Percentiles rank a stretch among this genome's conserved stretches.
Evolutionary conservation across 441 rosid species (phyloP).

Genomic region (Pelargonium myrrhifolium): DNA sequence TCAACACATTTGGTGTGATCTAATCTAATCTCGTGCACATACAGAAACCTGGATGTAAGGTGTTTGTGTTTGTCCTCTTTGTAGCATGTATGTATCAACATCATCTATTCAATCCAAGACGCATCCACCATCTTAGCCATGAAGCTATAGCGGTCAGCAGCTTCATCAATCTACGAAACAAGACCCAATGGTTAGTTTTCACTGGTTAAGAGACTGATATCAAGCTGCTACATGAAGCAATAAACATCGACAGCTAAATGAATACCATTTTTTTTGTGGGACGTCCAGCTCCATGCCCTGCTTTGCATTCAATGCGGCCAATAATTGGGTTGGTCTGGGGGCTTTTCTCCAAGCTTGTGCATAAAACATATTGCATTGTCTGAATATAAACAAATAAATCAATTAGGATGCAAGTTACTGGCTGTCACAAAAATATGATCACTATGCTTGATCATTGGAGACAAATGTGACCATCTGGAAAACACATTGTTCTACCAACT

Average conservation of each 20-base stretch:
- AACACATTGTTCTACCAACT: neutral
- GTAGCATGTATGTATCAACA: too few relatives aligned
- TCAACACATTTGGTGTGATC: too few relatives aligned
- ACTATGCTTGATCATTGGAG: too few relatives aligned
- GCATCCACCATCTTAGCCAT: slow-evolving; percentile 77
- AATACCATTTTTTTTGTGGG: slow-evolving; percentile 78
- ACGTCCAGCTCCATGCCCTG: slow-evolving; percentile 91
- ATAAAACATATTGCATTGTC: slow-evolving; percentile 73
- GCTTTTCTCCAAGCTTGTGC: slow-evolving; percentile 79
- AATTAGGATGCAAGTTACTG: neutral
- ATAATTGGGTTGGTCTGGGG: slow-evolving; percentile 81
- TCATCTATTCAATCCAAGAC: slow-evolving; percentile 52
- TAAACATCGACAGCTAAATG: neutral
- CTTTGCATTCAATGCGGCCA: slow-evolving; percentile 82
- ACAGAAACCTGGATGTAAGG: too few relatives aligned
- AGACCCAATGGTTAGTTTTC: neutral
- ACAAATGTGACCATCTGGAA: neutral
- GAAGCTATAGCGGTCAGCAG: slow-evolving; percentile 78
- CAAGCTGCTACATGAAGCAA: neutral
- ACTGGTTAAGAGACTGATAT: neutral
- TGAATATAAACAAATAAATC: slow-evolving; percentile 19
- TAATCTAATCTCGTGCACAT: too few relatives aligned
- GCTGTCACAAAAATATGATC: neutral
- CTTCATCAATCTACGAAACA: slow-evolving; percentile 58
- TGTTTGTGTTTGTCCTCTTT: too few relatives aligned